Evolutionary conservation across 805 yeast genomes (phyloP).

Genomic region (Candida khao-thaluensis): DNA sequence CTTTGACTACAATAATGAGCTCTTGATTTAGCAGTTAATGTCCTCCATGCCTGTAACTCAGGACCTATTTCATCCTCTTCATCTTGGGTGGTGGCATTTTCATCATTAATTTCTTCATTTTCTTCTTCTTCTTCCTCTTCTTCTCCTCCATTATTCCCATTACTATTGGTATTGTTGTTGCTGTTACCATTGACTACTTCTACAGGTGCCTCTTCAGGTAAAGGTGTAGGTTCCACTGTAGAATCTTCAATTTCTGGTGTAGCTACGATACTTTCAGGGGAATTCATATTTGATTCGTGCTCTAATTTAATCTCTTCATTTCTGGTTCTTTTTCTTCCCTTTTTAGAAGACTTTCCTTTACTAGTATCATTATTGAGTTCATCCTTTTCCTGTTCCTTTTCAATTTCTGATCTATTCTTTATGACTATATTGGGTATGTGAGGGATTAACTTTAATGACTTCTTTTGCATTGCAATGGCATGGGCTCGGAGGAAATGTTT

Average conservation of each 20-base stretch:
- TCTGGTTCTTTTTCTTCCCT: slow-evolving; percentile 41
- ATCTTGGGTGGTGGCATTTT: slow-evolving; percentile 38
- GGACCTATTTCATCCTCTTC: slow-evolving; percentile 69
- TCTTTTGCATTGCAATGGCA: slow-evolving; percentile 95
- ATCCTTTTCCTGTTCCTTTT: slow-evolving; percentile 53
- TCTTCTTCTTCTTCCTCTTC: slow-evolving; percentile 35
- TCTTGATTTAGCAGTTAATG: slow-evolving; percentile 73
- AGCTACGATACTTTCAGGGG: slow-evolving; percentile 18
- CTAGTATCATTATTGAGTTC: slow-evolving; percentile 25
- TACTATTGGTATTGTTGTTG: no score
- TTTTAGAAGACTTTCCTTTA: slow-evolving; percentile 39
- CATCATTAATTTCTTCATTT: slow-evolving; percentile 44
- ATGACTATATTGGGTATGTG: slow-evolving; percentile 86
- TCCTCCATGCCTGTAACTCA: slow-evolving; percentile 81
- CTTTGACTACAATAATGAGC: slow-evolving; percentile 73
- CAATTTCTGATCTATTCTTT: slow-evolving; percentile 69
- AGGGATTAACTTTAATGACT: slow-evolving; percentile 71
- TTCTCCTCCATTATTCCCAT: no score
- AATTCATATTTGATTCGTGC: slow-evolving; percentile 17
- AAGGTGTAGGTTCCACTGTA: slow-evolving; percentile 9
- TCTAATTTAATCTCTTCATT: slow-evolving; percentile 36
- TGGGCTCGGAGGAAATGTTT: slow-evolving; percentile 86
- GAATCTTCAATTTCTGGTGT: slow-evolving; percentile 14
- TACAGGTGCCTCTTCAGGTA: slow-evolving; percentile 10
- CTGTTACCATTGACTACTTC: slow-evolving; percentile 15